Conservation (phyloP, 108 stramenopile genomes). For the Nitzschia sp. region DNA sequence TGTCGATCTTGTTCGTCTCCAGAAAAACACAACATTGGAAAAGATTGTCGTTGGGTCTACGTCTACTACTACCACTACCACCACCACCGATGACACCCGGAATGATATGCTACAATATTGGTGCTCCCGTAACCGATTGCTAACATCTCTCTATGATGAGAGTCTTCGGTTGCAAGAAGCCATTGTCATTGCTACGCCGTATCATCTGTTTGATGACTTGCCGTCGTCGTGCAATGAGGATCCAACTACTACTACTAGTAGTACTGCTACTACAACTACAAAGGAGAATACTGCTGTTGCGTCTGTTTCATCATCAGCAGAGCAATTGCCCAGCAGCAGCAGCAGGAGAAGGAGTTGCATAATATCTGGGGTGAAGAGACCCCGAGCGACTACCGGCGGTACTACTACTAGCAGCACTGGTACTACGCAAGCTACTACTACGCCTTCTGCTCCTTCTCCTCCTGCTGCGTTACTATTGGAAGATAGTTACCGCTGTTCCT, state of each 20-base stretch:
- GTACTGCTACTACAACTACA: too few relatives aligned
- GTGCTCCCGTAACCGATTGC: not conserved
- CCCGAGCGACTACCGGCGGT: too few relatives aligned
- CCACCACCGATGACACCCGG: too few relatives aligned
- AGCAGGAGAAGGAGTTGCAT: too few relatives aligned
- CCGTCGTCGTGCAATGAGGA: too few relatives aligned
- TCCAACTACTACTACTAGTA: too few relatives aligned
- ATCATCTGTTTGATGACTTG: too few relatives aligned
- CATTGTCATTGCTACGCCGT: not conserved
- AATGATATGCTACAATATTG: not conserved
- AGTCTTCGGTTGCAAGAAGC: not conserved
- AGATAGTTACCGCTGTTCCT: not conserved
- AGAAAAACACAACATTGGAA: not conserved
- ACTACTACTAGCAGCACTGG: not conserved
- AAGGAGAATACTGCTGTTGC: too few relatives aligned
- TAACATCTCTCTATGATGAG: not conserved
- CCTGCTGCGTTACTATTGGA: not conserved
- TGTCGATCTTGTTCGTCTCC: not conserved
- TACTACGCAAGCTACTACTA: not conserved
- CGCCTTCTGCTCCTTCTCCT: not conserved
- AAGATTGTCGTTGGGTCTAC: not conserved
- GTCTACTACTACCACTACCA: too few relatives aligned
- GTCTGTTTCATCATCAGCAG: too few relatives aligned
- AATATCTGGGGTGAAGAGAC: too few relatives aligned
- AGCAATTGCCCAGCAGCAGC: too few relatives aligned